Evolutionary conservation across 1,139 yeast genomes (phyloP).

Genomic region (Geotrichum citri-aurantii): DNA sequence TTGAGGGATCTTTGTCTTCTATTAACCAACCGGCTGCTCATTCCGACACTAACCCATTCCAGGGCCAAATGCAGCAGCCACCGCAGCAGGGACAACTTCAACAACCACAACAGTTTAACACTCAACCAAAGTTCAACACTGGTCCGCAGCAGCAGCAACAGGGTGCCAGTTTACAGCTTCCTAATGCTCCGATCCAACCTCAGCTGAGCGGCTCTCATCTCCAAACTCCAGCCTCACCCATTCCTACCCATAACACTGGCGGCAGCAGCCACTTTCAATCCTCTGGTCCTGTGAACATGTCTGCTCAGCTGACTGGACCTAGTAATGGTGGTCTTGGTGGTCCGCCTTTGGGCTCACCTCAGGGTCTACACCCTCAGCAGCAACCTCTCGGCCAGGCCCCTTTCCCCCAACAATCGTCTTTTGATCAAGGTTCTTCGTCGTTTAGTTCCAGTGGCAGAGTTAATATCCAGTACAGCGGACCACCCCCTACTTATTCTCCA

Average conservation of each 20-base stretch:
- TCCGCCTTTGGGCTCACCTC: neutral
- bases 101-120: neutral
- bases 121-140: neutral
- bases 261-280: neutral
- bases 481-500: neutral
- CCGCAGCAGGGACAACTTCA: constrained; percentile 10
- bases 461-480: neutral
- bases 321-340: neutral
- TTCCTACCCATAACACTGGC: neutral
- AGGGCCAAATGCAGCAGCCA: constrained; percentile 6
- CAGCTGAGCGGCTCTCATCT: neutral
- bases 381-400: neutral
- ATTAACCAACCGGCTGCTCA: constrained; percentile 19
- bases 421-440: neutral
- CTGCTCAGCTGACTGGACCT: neutral
- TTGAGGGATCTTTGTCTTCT: constrained; percentile 43
- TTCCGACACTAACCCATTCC: constrained; percentile 1
- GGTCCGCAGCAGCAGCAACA: constrained; percentile 3
- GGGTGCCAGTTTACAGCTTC: neutral
- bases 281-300: neutral
- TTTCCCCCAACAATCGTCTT: no score
- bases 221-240: neutral
- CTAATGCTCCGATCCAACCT: neutral
- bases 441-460: neutral
- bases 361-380: neutral